Percentiles rank a stretch among this genome's conserved stretches.
These are phyloP conservation scores for Turritis glabra DNA, from an alignment of 345 rosid species.

Conservation along the genomic window DNA sequence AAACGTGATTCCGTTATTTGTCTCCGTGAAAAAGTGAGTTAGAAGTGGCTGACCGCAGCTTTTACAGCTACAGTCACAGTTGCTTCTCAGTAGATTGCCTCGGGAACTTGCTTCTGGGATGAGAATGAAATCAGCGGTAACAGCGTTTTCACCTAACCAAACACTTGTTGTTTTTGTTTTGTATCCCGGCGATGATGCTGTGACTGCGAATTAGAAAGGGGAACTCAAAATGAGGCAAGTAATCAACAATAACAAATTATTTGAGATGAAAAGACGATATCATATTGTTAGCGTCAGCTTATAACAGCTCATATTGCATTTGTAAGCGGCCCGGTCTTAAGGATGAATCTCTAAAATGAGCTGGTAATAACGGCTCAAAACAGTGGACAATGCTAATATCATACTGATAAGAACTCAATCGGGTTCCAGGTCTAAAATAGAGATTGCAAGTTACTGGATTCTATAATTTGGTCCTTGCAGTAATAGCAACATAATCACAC, in stretches of 20 bases:
- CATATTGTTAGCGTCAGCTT: not conserved
- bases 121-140: conserved; percentile 70
- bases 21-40: conserved; percentile 40
- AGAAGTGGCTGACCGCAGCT: conserved; percentile 34
- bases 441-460: not conserved
- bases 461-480: too few species aligned
- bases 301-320: not conserved
- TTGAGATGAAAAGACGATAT: not conserved
- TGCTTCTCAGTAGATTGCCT: conserved; percentile 42
- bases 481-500: not conserved
- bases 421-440: not conserved
- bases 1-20: conserved; percentile 53
- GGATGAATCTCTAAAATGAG: not conserved
- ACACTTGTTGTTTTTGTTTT: conserved; percentile 62
- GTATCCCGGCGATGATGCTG: conserved; percentile 71
- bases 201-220: conserved; percentile 48
- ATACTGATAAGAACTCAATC: not conserved
- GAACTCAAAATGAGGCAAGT: conserved; percentile 13
- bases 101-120: conserved; percentile 51
- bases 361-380: not conserved
- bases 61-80: conserved; percentile 45
- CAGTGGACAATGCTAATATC: not conserved
- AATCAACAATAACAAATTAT: not conserved
- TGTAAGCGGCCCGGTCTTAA: not conserved
- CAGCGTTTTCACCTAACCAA: conserved; percentile 66